Conservation (phyloP, 306 rosid genomes). For the Neltuma alba region DNA sequence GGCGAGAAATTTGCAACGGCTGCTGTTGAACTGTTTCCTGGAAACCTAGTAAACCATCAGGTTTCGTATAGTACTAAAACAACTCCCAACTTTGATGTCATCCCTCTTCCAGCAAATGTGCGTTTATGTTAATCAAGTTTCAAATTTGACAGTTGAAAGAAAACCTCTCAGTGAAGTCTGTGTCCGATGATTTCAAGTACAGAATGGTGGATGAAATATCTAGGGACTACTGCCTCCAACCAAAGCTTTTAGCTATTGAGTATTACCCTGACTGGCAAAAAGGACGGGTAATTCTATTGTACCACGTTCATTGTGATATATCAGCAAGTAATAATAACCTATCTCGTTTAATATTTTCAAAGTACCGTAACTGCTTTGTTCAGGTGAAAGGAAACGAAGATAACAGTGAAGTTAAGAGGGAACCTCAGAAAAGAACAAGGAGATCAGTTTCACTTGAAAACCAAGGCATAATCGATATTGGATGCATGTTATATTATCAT, state of each 20-base stretch:
- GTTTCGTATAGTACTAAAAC: slow-evolving; percentile 18
- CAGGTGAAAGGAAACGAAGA: slow-evolving; percentile 41
- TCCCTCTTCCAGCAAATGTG: not conserved
- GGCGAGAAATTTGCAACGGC: slow-evolving; percentile 55
- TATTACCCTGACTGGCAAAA: slow-evolving; percentile 68
- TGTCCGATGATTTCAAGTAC: slow-evolving; percentile 60
- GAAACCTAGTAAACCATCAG: slow-evolving; percentile 74
- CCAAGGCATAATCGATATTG: slow-evolving; percentile 36
- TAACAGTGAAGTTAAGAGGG: slow-evolving; percentile 47
- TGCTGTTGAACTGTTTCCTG: slow-evolving; percentile 64
- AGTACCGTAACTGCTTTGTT: not conserved
- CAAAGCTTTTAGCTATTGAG: slow-evolving; percentile 59
- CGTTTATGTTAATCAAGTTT: slow-evolving; percentile 20
- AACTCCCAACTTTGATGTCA: not conserved
- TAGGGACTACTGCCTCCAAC: slow-evolving; percentile 46
- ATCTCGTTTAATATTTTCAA: not conserved
- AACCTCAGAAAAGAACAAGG: slow-evolving; percentile 43
- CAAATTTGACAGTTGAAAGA: slow-evolving; percentile 56
- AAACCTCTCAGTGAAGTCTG: slow-evolving; percentile 46
- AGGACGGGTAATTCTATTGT: slow-evolving; percentile 48
- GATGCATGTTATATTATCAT: slow-evolving; percentile 38
- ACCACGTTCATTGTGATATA: not conserved
- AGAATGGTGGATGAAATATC: slow-evolving; percentile 63
- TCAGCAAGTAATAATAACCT: not conserved
- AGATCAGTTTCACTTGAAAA: slow-evolving; percentile 37